A percentile compares a stretch with the other conserved stretches of the same genome.
These are phyloP conservation scores for Candida saitoana DNA, from an alignment of 805 yeast genomes.

Conservation along the genomic window DNA sequence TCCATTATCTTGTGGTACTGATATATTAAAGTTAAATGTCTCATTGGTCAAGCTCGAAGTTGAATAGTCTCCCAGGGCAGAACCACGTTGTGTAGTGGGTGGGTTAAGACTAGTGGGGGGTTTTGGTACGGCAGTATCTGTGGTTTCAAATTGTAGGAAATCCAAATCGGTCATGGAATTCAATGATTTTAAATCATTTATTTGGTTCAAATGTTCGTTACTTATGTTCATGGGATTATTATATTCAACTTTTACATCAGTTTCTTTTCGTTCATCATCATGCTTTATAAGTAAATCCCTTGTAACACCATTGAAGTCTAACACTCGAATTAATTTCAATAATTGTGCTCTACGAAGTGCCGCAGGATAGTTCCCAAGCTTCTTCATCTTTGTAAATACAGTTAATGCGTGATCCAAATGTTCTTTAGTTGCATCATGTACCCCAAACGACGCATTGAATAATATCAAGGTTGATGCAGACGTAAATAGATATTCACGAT, in stretches of 20 bases:
- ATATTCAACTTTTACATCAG: constrained; percentile 1
- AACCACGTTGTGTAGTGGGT: background rate
- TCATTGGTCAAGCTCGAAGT: constrained; percentile 18
- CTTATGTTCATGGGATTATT: constrained; percentile 7
- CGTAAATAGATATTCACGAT: constrained; percentile 74
- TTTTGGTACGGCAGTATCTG: background rate
- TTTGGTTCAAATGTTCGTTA: constrained; percentile 9
- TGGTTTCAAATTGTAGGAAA: constrained; percentile 18
- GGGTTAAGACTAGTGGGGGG: background rate
- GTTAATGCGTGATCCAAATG: constrained; percentile 70
- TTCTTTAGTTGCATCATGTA: constrained; percentile 67
- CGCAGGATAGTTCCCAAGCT: constrained; percentile 77
- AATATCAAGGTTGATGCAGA: constrained; percentile 70
- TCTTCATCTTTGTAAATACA: constrained; percentile 71
- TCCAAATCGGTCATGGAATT: constrained; percentile 18
- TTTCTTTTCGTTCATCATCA: constrained; percentile 39
- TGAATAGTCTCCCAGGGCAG: background rate
- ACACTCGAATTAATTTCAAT: constrained; percentile 56
- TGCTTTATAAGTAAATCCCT: constrained; percentile 52
- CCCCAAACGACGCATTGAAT: constrained; percentile 77
- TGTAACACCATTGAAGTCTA: constrained; percentile 69
- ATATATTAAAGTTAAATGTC: constrained; percentile 14
- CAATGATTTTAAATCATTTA: constrained; percentile 13
- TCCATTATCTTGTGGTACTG: constrained; percentile 10
- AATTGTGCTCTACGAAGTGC: constrained; percentile 69